Base-by-base conservation (phyloP, 192 early-diverging fungal species). In the Coemansia sp. region DNA sequence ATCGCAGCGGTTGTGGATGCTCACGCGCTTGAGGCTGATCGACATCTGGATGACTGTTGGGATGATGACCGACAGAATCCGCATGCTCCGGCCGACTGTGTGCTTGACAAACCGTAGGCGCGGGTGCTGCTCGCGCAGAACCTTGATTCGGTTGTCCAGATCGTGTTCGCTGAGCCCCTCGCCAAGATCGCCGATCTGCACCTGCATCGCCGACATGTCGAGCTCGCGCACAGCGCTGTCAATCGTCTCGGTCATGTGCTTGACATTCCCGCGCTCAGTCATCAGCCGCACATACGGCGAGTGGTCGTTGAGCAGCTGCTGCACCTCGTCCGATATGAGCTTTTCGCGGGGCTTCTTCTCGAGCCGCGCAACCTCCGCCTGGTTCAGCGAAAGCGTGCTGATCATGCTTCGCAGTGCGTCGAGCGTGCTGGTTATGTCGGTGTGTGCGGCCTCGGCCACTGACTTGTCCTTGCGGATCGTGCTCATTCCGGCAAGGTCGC, bases 401-500 rank as follows among this genome's bases (percentile, higher is more conserved):
- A 82, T 37, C 79, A 82, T 82, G 62, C 46, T 49, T 38, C 69
- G 74, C 71, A 82, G 67, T 6, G 71, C 68, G 0, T 76, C 75
- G n/a, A 82, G 64, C 16, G 79, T 77, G 48, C 40, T 70, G 16
- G 68, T 46, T 38, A 82, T 82, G 49, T 82, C 79, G 14, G 71
- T 76, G 14, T 74, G 74, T 12, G 75, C 75, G 0, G 79, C 79
- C 42, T 82, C 79, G 2, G 68, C 55, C 12, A 82, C 71, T 7
- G 79, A 82, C 39, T 77, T 77, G 65, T 82, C 75, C 55, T 82
- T 82, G 59, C 79, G 79, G 22, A 82, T 82, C 13, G 79, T 74
- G 62, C 75, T 71, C 50, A 74, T 62, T 14, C 79, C 79, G 3
- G 79, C 69, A 57, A 82, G 39, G n/a, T 82, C 79, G 37, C 79